Evolutionary conservation across 2,329 filamentous ascomycete species (phyloP).

Genomic region (Clathrospora elynae): DNA sequence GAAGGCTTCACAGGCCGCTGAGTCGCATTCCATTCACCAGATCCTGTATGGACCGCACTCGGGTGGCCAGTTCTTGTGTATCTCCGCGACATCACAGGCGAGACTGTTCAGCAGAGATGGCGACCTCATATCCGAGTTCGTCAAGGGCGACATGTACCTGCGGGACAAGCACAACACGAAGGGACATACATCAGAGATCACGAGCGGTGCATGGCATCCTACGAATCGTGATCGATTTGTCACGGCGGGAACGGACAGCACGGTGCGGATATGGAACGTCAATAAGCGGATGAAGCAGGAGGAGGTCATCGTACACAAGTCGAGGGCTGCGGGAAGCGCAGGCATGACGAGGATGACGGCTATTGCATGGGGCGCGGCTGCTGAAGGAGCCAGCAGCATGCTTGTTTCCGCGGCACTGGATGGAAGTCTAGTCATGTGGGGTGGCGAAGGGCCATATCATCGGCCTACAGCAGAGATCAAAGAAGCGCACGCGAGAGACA

Average conservation of each 20-base stretch:
- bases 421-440: constrained; percentile 89
- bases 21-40: constrained; percentile 87
- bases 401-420: constrained; percentile 85
- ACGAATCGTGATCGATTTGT: constrained; percentile 82
- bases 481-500: constrained; percentile 79
- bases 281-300: constrained; percentile 89
- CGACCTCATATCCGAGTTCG: constrained; percentile 81
- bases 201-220: constrained; percentile 89
- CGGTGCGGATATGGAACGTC: constrained; percentile 93
- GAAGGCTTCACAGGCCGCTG: constrained; percentile 71
- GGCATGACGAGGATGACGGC: constrained; percentile 93
- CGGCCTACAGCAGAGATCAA: constrained; percentile 81
- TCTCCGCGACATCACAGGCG: constrained; percentile 87
- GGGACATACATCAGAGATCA: constrained; percentile 91
- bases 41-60: constrained; percentile 84
- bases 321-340: constrained; percentile 81
- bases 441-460: constrained; percentile 82
- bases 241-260: constrained; percentile 93
- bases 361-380: constrained; percentile 79
- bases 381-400: constrained; percentile 77
- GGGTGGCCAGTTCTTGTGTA: constrained; percentile 79
- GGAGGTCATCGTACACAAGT: constrained; percentile 95
- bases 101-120: constrained; percentile 90
- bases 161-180: constrained; percentile 98
- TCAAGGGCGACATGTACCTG: constrained; percentile 98